Evolutionary conservation across 2,329 filamentous ascomycete genomes (phyloP), one percentile per base, ranked within the genome.

Genomic region (Cladophialophora carrionii): DNA sequence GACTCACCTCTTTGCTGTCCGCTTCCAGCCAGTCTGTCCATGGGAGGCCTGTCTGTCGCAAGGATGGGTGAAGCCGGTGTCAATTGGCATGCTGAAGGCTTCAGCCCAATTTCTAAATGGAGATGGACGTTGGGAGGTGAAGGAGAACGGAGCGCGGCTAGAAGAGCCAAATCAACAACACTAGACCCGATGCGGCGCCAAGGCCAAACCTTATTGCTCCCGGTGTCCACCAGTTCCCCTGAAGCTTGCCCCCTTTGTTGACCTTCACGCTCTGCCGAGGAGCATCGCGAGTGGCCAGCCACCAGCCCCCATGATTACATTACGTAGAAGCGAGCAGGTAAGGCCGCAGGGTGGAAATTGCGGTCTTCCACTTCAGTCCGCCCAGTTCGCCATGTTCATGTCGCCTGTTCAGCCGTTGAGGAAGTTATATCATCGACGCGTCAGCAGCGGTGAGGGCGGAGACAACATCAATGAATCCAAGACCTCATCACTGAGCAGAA

Each of bases 261-360:
- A 62, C 60, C 34, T 20, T 32, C n/a, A 14, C 41, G 9, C 43
- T 17, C 41, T 48, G 43, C 29, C 54, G 24, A 26, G 10, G 24
- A 9, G 41, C 10, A 41, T 43, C 37, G 46, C 22, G 7, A 48
- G 9, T 60, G 57, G 59, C 59, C 59, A 31, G 59, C 20, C 59
- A 32, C 31, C 51, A 10, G n/a, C 34, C 12, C 51, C 34, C 51
- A 41, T 56, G 51, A 20, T 57, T 20, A 31, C 22, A 52, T 65
- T 65, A 65, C 63, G 63, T 65, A 43, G 58, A 32, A 14, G 53
- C 37, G 48, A 43, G 37, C 46, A 51, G 34, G 34, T 22, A 31
- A 57, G 41, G 56, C 43, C 20, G 22, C 57, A 48, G 60, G 24
- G 62, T 37, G 57, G 63, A 65, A 61, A 65, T 65, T 65, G 53